Conservation (phyloP, 2,329 filamentous ascomycete species). For the Lachnellula occidentalis region DNA sequence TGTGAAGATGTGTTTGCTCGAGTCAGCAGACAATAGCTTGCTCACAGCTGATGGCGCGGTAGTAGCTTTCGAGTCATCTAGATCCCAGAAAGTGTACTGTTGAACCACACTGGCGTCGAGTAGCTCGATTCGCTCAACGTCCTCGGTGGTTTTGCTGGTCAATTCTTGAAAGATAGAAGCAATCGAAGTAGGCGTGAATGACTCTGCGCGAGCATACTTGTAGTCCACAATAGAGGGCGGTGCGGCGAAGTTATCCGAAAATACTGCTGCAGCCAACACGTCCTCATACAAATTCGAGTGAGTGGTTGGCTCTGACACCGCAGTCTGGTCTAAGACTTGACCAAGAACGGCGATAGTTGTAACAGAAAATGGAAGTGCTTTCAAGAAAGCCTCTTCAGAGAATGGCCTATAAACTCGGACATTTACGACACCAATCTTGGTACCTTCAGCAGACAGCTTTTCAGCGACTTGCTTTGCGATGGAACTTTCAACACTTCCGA, state of each 20-base stretch:
- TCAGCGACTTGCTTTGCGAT: constrained; percentile 75
- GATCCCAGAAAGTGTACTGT: constrained; percentile 92
- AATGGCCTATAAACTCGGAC: constrained; percentile 95
- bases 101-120: constrained; percentile 58
- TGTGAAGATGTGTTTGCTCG: constrained; percentile 54
- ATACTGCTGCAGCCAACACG: constrained; percentile 77
- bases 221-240: constrained; percentile 68
- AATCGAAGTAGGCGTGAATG: constrained; percentile 50
- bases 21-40: constrained; percentile 64
- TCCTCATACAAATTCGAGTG: constrained; percentile 91
- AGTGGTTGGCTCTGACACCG: constrained; percentile 67
- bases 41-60: constrained; percentile 58
- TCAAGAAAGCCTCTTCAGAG: constrained; percentile 87
- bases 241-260: constrained; percentile 61
- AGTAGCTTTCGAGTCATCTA: constrained; percentile 66
- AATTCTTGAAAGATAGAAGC: constrained; percentile 46
- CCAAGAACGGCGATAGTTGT: constrained; percentile 79
- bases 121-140: constrained; percentile 24
- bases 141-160: constrained; percentile 37
- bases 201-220: constrained; percentile 75
- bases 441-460: constrained; percentile 65
- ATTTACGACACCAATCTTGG: constrained; percentile 80
- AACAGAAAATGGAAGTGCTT: constrained; percentile 68
- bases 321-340: constrained; percentile 70
- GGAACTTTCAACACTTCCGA: constrained; percentile 87